Percentiles rank a stretch among this genome's conserved stretches.
phyloP scores from a whole-genome alignment of 1,284 basidiomycete species.

The Ganoderma meredithae region DNA sequence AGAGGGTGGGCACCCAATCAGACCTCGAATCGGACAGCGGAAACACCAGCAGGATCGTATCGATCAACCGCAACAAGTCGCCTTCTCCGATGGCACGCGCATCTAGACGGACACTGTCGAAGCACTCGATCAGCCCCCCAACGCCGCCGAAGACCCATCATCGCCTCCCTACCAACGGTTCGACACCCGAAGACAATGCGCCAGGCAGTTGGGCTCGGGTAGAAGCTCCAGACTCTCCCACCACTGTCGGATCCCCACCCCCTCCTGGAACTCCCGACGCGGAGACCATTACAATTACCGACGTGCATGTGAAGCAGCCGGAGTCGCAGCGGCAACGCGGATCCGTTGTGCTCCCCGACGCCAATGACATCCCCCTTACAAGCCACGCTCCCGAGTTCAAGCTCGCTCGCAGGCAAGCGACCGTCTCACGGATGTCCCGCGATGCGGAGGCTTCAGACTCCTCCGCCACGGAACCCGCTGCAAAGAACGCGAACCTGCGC shows the following conservation, averaged over 20 bases:
- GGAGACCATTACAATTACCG: slow-evolving; percentile 27
- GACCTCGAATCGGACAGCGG: slow-evolving; percentile 63
- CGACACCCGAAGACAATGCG: slow-evolving; percentile 29
- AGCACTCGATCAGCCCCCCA: slow-evolving; percentile 37
- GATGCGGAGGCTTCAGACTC: slow-evolving; percentile 57
- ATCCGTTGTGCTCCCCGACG: slow-evolving; percentile 49
- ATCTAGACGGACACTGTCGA: slow-evolving; percentile 46
- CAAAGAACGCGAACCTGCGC: slow-evolving; percentile 49
- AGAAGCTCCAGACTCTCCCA: slow-evolving; percentile 49
- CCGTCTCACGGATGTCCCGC: slow-evolving; percentile 40
- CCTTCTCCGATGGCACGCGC: slow-evolving; percentile 76
- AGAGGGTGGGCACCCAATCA: slow-evolving; percentile 43
- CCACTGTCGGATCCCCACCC: slow-evolving; percentile 50
- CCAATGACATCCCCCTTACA: slow-evolving; percentile 31
- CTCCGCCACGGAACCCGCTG: slow-evolving; percentile 46
- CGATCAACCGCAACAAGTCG: slow-evolving; percentile 64
- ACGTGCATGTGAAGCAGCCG: slow-evolving; percentile 39
- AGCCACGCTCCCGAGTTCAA: slow-evolving; percentile 40
- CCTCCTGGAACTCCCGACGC: slow-evolving; percentile 50
- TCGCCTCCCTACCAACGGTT: slow-evolving; percentile 34
- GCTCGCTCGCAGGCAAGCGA: slow-evolving; percentile 44
- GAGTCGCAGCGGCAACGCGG: slow-evolving; percentile 42
- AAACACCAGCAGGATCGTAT: slow-evolving; percentile 60
- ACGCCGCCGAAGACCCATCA: slow-evolving; percentile 35
- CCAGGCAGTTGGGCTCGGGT: slow-evolving; percentile 44